These are phyloP conservation scores for Lasiodiplodia gonubiensis DNA, from an alignment of 2,329 filamentous ascomycete genomes.

Conservation along the genomic window DNA sequence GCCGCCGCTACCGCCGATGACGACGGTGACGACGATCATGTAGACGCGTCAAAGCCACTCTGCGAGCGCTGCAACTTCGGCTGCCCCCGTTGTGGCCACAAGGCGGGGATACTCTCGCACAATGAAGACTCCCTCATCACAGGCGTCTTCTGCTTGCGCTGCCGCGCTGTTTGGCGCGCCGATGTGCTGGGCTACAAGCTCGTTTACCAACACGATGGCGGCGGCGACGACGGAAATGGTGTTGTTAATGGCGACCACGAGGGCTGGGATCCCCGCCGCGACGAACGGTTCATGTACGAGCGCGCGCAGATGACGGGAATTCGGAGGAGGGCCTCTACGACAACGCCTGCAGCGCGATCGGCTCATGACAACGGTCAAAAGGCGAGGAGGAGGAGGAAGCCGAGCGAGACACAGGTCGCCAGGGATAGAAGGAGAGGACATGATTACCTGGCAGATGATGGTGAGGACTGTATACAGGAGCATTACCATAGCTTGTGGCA, in stretches of 20 bases:
- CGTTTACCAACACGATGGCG: neutral
- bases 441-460: neutral
- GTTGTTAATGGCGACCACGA: too few species aligned
- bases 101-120: constrained; percentile 24
- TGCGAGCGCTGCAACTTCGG: constrained; percentile 52
- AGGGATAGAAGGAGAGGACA: neutral
- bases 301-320: neutral
- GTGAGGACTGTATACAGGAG: neutral
- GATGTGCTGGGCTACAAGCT: constrained; percentile 23
- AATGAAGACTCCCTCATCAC: constrained; percentile 30
- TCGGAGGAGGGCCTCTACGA: neutral
- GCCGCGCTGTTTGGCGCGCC: constrained; percentile 6
- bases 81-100: constrained; percentile 49
- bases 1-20: constrained; percentile 5
- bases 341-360: neutral
- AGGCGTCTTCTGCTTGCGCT: constrained; percentile 29
- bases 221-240: too few species aligned
- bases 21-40: neutral
- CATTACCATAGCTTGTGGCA: constrained; percentile 7
- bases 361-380: neutral
- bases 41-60: constrained; percentile 28
- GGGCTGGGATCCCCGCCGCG: neutral
- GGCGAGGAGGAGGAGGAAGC: neutral
- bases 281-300: neutral
- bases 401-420: neutral